These are phyloP conservation scores for Striga hermonthica DNA, from an alignment of 305 asterid genomes.

Conservation along the genomic window DNA sequence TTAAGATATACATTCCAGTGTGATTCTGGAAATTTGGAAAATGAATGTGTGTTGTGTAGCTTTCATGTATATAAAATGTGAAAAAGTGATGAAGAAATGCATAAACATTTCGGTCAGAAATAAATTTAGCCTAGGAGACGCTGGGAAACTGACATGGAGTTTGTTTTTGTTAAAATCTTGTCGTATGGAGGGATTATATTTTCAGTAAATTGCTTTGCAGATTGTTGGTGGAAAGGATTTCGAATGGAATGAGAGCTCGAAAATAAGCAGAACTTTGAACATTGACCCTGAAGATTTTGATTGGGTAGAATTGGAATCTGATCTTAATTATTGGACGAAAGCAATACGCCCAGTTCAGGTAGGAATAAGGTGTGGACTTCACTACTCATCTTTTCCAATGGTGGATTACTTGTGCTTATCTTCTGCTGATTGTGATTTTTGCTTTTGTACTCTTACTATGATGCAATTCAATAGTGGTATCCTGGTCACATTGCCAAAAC, in stretches of 20 bases:
- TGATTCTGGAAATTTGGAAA: not conserved
- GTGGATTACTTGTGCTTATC: conserved; percentile 17
- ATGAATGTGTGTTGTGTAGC: too few species aligned
- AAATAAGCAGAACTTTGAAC: conserved; percentile 37
- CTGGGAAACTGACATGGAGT: too few species aligned
- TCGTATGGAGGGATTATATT: not conserved
- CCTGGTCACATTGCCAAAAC: conserved; percentile 97
- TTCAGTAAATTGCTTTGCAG: conserved; percentile 40
- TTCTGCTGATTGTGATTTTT: conserved; percentile 23
- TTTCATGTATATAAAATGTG: too few species aligned
- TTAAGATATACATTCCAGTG: not conserved
- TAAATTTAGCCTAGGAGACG: too few species aligned
- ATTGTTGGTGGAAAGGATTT: conserved; percentile 60
- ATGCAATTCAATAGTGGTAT: conserved; percentile 65
- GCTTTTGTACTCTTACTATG: conserved; percentile 28
- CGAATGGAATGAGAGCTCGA: conserved; percentile 44
- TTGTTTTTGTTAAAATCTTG: too few species aligned
- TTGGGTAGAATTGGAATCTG: conserved; percentile 70
- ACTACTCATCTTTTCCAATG: conserved; percentile 23
- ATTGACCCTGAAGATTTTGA: conserved; percentile 49
- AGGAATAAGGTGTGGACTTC: conserved; percentile 40
- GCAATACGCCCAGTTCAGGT: conserved; percentile 90
- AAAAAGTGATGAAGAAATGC: not conserved
- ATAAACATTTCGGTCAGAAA: not conserved
- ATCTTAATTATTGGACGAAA: conserved; percentile 80